Conservation (phyloP, 108 stramenopile genomes). For the Nitzschia putrida region DNA sequence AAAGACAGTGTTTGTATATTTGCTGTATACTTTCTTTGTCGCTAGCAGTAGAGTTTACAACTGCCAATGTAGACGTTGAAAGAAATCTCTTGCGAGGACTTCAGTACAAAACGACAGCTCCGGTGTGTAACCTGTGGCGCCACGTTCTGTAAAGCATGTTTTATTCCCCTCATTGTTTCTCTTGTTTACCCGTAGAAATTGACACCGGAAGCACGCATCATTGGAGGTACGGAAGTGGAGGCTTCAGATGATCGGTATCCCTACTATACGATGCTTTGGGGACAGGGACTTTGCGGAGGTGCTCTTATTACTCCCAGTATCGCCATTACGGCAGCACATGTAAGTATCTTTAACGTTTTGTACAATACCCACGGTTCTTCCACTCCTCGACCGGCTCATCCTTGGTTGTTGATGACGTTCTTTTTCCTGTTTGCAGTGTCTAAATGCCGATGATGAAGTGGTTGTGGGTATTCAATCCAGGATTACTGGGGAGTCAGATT, state of each 20-base stretch:
- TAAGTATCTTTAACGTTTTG: neutral
- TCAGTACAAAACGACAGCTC: too few relatives aligned
- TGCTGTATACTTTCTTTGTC: too few relatives aligned
- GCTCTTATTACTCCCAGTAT: conserved; percentile 50
- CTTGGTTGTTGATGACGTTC: neutral
- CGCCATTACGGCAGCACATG: conserved; percentile 53
- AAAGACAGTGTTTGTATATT: too few relatives aligned
- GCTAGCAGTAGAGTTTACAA: too few relatives aligned
- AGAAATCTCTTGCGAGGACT: too few relatives aligned
- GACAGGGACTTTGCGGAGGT: conserved; percentile 41
- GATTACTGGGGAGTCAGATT: neutral
- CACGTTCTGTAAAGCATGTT: too few relatives aligned
- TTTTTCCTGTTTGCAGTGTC: conserved; percentile 1
- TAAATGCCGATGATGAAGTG: neutral
- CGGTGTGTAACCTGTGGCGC: too few relatives aligned
- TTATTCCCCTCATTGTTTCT: too few relatives aligned
- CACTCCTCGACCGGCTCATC: too few relatives aligned
- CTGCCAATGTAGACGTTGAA: too few relatives aligned
- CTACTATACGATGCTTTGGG: conserved; percentile 29
- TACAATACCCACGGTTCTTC: too few relatives aligned
- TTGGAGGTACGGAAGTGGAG: conserved; percentile 5
- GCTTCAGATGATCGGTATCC: conserved; percentile 19
- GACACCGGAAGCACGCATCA: conserved; percentile 10
- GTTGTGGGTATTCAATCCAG: conserved; percentile 1
- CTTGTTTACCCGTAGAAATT: too few relatives aligned